A percentile compares a stretch with the other conserved stretches of the same genome.
These are phyloP conservation scores for Aureobasidium sp. DNA, from an alignment of 2,329 filamentous ascomycete genomes.

Conservation along the genomic window DNA sequence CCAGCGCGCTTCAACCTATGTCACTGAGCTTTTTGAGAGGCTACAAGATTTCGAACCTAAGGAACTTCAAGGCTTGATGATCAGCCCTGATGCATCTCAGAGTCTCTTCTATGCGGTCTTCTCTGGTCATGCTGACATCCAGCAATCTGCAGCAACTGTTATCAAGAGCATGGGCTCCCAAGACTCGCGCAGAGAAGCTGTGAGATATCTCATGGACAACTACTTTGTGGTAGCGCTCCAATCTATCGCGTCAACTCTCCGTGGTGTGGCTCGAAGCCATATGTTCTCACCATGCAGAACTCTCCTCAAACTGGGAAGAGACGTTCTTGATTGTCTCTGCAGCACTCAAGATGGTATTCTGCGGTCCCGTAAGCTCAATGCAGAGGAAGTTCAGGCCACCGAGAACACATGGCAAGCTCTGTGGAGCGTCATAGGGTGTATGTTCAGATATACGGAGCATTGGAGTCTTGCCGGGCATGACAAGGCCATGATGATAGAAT, in stretches of 20 bases:
- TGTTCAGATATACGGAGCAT: conserved; percentile 73
- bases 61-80: conserved; percentile 64
- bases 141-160: conserved; percentile 71
- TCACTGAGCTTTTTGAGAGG: conserved; percentile 69
- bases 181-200: conserved; percentile 52
- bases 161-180: conserved; percentile 76
- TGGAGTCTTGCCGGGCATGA: conserved; percentile 71
- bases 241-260: conserved; percentile 50
- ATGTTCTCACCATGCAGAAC: conserved; percentile 54
- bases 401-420: conserved; percentile 75
- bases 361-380: conserved; percentile 49
- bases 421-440: conserved; percentile 74
- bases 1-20: conserved; percentile 51
- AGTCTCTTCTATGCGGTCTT: conserved; percentile 74
- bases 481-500: conserved; percentile 76
- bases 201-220: conserved; percentile 52
- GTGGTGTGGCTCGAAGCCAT: conserved; percentile 48
- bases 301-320: conserved; percentile 55
- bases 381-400: conserved; percentile 58
- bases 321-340: conserved; percentile 58
- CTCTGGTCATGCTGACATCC: conserved; percentile 70
- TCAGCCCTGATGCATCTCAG: conserved; percentile 60
- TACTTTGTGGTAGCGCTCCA: conserved; percentile 52
- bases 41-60: conserved; percentile 67
- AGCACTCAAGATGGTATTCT: conserved; percentile 57